Conservation (phyloP, 169 alveolate genomes). For the Theileria annulata region DNA sequence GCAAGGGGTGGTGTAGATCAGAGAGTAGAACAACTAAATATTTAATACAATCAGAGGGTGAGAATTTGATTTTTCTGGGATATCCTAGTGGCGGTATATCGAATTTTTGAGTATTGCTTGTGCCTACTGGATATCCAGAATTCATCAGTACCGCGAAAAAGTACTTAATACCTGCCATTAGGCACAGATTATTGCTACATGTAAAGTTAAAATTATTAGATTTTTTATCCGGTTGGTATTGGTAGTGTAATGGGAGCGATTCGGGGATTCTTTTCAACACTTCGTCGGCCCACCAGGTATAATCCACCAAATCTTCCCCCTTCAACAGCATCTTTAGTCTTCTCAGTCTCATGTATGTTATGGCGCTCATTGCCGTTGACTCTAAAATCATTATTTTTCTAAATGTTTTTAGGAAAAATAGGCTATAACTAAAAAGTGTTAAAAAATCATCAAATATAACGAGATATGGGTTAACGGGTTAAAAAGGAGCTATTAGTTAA, state of each 20-base stretch:
- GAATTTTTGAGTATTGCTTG: not conserved
- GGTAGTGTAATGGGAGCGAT: slow-evolving; percentile 54
- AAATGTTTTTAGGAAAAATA: not conserved
- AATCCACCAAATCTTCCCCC: slow-evolving; percentile 76
- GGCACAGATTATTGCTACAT: slow-evolving; percentile 71
- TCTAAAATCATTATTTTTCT: slow-evolving; percentile 31
- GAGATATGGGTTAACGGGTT: not conserved
- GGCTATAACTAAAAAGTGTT: not conserved
- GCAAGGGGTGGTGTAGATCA: slow-evolving; percentile 83
- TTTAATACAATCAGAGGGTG: slow-evolving; percentile 79
- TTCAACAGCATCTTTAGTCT: slow-evolving; percentile 65
- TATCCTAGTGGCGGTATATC: slow-evolving; percentile 48
- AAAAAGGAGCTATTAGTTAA: not conserved
- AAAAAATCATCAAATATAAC: not conserved
- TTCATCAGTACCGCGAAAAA: slow-evolving; percentile 65
- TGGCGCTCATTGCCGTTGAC: slow-evolving; percentile 77
- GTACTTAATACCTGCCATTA: slow-evolving; percentile 65
- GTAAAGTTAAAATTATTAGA: slow-evolving; percentile 45
- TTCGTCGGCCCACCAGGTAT: slow-evolving; percentile 75
- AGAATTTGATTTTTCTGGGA: slow-evolving; percentile 75
- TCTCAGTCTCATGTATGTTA: slow-evolving; percentile 70
- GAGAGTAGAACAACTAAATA: slow-evolving; percentile 78
- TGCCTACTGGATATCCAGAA: slow-evolving; percentile 17
- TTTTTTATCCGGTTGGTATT: slow-evolving; percentile 45
- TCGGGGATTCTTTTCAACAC: slow-evolving; percentile 63